Conservation (phyloP, 768 basidiomycete species). For the Boletus tomentosulus region DNA sequence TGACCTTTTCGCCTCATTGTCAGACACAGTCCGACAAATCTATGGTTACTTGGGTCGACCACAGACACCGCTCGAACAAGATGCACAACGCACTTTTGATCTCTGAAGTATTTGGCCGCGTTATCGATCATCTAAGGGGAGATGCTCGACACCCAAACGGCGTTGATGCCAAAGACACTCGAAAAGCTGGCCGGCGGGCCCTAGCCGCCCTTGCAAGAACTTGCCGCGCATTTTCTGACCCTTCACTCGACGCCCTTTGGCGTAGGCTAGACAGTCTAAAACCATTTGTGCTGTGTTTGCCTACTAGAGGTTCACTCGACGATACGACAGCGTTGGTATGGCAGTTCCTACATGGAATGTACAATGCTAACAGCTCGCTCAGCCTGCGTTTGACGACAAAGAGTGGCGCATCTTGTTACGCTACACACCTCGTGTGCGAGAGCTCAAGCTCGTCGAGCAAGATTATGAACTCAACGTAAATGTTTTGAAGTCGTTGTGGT, state of each 20-base stretch:
- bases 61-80: background rate
- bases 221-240: background rate
- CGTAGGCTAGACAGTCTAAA: too few species aligned
- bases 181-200: background rate
- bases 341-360: background rate
- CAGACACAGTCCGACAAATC: background rate
- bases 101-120: too few species aligned
- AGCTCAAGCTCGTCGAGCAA: background rate
- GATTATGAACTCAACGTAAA: background rate
- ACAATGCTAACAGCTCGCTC: background rate
- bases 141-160: background rate
- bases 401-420: background rate
- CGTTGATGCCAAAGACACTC: background rate
- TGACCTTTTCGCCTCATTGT: background rate
- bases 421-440: background rate
- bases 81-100: background rate
- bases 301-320: background rate
- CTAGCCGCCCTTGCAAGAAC: background rate
- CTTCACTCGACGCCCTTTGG: conserved; percentile 5
- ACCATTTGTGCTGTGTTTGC: conserved; percentile 6
- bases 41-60: background rate
- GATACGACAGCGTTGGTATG: background rate
- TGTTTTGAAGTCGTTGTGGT: background rate
- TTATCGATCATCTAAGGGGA: background rate
- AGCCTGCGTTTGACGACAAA: background rate